Percentiles rank a stretch among this genome's conserved stretches.
Evolutionary conservation across 495 filamentous ascomycete genomes (phyloP).

Genomic region (Penicillium bovifimosum): DNA sequence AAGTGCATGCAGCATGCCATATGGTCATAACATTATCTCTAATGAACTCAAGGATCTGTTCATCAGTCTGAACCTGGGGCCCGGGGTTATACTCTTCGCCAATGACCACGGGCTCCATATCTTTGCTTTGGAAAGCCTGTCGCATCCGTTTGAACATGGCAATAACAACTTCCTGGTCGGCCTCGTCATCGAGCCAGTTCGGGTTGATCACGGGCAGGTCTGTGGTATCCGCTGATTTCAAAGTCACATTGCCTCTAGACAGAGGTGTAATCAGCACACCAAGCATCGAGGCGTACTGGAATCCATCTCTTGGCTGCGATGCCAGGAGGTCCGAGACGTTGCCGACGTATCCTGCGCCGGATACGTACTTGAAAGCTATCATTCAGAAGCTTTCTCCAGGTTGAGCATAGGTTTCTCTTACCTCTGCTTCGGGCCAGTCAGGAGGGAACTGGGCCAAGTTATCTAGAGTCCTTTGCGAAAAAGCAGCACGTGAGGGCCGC

Average conservation of each 20-base stretch:
- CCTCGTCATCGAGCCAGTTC: conserved; percentile 43
- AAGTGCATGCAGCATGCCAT: conserved; percentile 49
- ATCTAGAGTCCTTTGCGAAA: conserved; percentile 15
- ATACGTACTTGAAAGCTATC: conserved; percentile 29
- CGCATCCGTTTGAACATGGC: conserved; percentile 51
- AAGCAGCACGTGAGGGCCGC: conserved; percentile 14
- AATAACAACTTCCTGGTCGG: conserved; percentile 50
- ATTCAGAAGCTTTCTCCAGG: neutral
- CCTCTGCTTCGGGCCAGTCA: conserved; percentile 58
- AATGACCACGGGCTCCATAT: conserved; percentile 36
- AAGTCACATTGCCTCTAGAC: conserved; percentile 52
- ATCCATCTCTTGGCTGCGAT: conserved; percentile 35
- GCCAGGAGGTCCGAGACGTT: conserved; percentile 37
- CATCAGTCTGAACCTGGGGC: conserved; percentile 39
- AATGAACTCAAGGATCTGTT: conserved; percentile 45
- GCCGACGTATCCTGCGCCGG: conserved; percentile 30
- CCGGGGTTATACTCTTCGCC: conserved; percentile 49
- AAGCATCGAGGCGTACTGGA: conserved; percentile 42
- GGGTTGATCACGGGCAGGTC: conserved; percentile 50
- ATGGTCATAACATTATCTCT: conserved; percentile 34
- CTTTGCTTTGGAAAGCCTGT: conserved; percentile 34
- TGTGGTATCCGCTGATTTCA: conserved; percentile 36
- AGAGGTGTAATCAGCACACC: conserved; percentile 42
- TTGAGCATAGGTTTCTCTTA: conserved; percentile 13
- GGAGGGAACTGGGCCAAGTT: conserved; percentile 34